A percentile compares a stretch with the other conserved stretches of the same genome.
Conservation (phyloP, 768 basidiomycete species). For the Pleurotus cornucopiae region DNA sequence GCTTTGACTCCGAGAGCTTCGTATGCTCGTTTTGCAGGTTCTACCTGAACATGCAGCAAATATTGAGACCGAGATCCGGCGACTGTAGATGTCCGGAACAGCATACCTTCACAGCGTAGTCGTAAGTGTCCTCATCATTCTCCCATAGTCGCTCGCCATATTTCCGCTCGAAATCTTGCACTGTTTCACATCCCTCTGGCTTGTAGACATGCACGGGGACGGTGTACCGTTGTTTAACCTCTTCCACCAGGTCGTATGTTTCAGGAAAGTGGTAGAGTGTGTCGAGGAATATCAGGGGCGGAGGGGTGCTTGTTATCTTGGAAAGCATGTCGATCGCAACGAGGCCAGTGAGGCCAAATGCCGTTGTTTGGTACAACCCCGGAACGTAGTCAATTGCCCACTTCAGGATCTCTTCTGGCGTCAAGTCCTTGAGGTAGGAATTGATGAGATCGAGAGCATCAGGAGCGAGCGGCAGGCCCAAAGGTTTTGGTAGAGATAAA, state of each 20-base stretch:
- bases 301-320: slow-evolving; percentile 61
- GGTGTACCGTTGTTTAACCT: slow-evolving; percentile 75
- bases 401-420: slow-evolving; percentile 78
- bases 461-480: slow-evolving; percentile 53
- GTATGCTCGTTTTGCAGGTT: slow-evolving; percentile 89
- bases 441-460: slow-evolving; percentile 70
- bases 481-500: slow-evolving; percentile 31
- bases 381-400: slow-evolving; percentile 86
- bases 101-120: slow-evolving; percentile 85
- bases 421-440: slow-evolving; percentile 59
- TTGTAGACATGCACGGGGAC: slow-evolving; percentile 72
- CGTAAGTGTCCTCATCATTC: slow-evolving; percentile 80
- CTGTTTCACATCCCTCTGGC: slow-evolving; percentile 66
- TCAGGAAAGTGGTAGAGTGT: slow-evolving; percentile 95
- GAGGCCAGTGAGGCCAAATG: slow-evolving; percentile 93
- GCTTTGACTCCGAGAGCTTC: slow-evolving; percentile 70
- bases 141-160: slow-evolving; percentile 87
- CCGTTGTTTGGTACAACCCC: slow-evolving; percentile 87
- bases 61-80: slow-evolving; percentile 2
- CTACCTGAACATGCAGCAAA: slow-evolving; percentile 56
- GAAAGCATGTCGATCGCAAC: slow-evolving; percentile 94
- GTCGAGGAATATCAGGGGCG: slow-evolving; percentile 93
- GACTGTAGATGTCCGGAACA: not conserved
- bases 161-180: slow-evolving; percentile 71
- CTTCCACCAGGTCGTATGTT: slow-evolving; percentile 84